Percentiles rank a stretch among this genome's conserved stretches.
phyloP scores from a whole-genome alignment of 768 basidiomycete genomes.

The Xerocomellus dryophilus region DNA sequence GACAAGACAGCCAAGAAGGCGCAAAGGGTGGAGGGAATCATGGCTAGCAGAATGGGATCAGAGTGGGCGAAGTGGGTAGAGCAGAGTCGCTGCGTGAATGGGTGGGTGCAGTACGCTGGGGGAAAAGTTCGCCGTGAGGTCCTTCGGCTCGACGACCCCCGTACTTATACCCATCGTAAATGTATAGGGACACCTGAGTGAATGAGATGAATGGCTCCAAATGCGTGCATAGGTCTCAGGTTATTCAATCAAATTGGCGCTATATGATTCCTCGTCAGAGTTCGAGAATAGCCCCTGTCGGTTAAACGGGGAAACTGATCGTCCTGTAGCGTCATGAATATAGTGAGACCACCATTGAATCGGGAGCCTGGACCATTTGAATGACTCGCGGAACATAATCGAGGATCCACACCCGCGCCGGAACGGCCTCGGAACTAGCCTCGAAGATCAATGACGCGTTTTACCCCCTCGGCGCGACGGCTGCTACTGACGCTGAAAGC shows the following conservation, averaged over 20 bases:
- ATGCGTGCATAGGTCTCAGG: too few species aligned
- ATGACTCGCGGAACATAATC: conserved; percentile 3
- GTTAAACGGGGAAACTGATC: too few species aligned
- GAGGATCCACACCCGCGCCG: not conserved
- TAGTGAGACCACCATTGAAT: not conserved
- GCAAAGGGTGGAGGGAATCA: conserved; percentile 14
- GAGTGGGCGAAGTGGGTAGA: not conserved
- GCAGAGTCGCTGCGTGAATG: not conserved
- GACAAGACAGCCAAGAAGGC: conserved; percentile 6
- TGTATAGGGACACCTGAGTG: conserved; percentile 5
- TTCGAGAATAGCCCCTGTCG: too few species aligned
- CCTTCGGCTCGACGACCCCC: not conserved
- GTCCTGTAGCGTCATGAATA: too few species aligned
- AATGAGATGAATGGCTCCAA: not conserved
- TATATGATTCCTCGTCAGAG: not conserved
- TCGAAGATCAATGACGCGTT: too few species aligned
- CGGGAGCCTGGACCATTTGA: not conserved
- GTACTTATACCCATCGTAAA: conserved; percentile 11
- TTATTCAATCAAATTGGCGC: not conserved
- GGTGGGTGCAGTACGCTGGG: not conserved
- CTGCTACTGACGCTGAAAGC: too few species aligned
- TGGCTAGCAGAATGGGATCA: not conserved
- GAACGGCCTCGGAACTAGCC: not conserved
- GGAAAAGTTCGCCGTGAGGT: not conserved
- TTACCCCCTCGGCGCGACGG: too few species aligned